Percentiles rank a stretch among this genome's conserved stretches.
Evolutionary conservation across 768 basidiomycete genomes (phyloP).

Genomic region (Porpolomopsis calyptriformis): DNA sequence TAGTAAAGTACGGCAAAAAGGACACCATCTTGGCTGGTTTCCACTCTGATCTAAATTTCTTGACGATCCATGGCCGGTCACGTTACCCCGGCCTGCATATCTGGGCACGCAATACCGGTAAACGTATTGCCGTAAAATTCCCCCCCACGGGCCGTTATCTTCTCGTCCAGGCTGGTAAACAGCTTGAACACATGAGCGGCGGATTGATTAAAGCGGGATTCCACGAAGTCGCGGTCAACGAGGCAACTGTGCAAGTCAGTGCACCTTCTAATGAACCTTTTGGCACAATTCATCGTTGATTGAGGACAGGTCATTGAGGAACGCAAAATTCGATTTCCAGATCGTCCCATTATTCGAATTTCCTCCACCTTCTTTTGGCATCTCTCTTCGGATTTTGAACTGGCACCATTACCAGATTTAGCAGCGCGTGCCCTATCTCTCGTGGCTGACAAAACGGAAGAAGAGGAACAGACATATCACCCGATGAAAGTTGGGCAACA

Average conservation of each 20-base stretch:
- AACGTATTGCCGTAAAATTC: constrained; percentile 79
- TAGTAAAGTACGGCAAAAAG: constrained; percentile 63
- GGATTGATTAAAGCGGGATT: constrained; percentile 87
- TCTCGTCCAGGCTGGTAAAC: constrained; percentile 92
- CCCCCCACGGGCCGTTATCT: constrained; percentile 64
- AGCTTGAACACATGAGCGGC: constrained; percentile 78
- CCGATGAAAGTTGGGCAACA: constrained; percentile 85
- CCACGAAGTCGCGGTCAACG: constrained; percentile 90
- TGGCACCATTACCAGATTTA: constrained; percentile 54
- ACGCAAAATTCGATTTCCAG: constrained; percentile 46
- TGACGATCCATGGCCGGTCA: constrained; percentile 84
- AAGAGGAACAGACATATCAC: constrained; percentile 40
- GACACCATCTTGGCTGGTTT: constrained; percentile 90
- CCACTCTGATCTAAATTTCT: constrained; percentile 88
- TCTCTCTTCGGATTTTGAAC: constrained; percentile 72
- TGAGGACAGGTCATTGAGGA: constrained; percentile 47
- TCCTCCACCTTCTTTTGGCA: constrained; percentile 97
- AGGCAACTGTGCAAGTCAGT: constrained; percentile 59
- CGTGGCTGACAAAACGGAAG: constrained; percentile 29
- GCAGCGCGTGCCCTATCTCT: constrained; percentile 35
- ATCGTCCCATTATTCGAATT: constrained; percentile 87
- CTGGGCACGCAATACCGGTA: constrained; percentile 91
- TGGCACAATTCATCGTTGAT: not conserved
- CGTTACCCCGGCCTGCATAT: constrained; percentile 84
- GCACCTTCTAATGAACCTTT: not conserved